phyloP scores from a whole-genome alignment of 352 stramenopile genomes.

The Pythium rishiriense region DNA sequence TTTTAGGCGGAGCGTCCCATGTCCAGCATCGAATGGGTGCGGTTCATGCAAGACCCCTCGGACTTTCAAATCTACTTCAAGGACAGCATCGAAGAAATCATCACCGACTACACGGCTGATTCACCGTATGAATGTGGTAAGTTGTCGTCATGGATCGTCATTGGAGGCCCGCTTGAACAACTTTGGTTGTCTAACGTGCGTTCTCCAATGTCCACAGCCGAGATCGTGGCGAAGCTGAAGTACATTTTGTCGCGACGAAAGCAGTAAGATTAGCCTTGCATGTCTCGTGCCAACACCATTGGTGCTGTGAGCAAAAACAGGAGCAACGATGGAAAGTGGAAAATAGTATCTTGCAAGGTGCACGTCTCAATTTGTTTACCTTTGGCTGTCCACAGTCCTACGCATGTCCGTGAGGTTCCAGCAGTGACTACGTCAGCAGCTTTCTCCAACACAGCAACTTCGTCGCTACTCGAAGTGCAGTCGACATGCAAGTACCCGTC shows the following conservation, averaged over 20 bases:
- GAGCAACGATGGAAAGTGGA: not conserved
- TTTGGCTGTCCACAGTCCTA: conserved; percentile 23
- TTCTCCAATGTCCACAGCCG: conserved; percentile 42
- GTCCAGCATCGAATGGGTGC: conserved; percentile 83
- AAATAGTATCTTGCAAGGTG: conserved; percentile 45
- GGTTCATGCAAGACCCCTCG: conserved; percentile 82
- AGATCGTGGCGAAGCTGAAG: conserved; percentile 90
- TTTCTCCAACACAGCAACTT: conserved; percentile 15
- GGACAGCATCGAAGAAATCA: conserved; percentile 86
- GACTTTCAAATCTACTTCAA: conserved; percentile 91
- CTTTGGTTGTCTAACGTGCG: no score
- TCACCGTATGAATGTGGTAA: conserved; percentile 88
- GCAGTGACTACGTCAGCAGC: not conserved
- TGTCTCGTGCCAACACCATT: not conserved
- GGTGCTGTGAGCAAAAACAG: not conserved
- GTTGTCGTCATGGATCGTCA: conserved; percentile 20
- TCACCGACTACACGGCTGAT: conserved; percentile 88
- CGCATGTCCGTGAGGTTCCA: conserved; percentile 9
- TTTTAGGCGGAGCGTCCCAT: conserved; percentile 79
- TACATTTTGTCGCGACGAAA: conserved; percentile 86
- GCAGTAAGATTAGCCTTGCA: conserved; percentile 31
- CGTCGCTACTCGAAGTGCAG: conserved; percentile 27
- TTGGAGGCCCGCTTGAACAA: no score
- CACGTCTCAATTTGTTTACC: conserved; percentile 76
- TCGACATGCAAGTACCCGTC: conserved; percentile 15